Conservation (phyloP, 208 protist genomes). For the Acanthamoeba healyi region DNA sequence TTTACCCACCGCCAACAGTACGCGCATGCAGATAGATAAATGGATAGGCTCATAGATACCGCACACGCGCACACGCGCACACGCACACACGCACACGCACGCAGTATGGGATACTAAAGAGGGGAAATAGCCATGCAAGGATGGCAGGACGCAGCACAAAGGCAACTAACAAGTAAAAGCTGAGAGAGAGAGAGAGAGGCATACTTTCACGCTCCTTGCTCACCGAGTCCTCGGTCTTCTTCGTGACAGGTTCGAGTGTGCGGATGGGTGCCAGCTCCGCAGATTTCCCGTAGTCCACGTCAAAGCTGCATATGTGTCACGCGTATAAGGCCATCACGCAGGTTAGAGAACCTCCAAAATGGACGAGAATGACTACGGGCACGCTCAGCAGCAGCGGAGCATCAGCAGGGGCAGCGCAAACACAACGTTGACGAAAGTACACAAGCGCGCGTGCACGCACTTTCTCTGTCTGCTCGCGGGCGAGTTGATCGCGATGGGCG, state of each 20-base stretch:
- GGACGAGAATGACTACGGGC: no score
- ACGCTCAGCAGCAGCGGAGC: no score
- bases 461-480: background rate
- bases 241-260: background rate
- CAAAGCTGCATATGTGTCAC: background rate
- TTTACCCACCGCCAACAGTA: background rate
- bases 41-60: no score
- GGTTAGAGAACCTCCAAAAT: no score
- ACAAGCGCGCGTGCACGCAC: background rate
- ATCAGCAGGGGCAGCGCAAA: background rate
- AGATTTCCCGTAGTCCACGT: slow-evolving; percentile 2
- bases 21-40: slow-evolving; percentile 1
- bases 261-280: background rate
- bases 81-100: no score
- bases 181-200: background rate
- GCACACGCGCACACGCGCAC: no score
- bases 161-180: no score
- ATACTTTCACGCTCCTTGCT: background rate
- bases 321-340: no score
- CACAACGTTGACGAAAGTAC: background rate
- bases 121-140: no score
- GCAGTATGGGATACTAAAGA: no score
- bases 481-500: slow-evolving; percentile 26
- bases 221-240: background rate
- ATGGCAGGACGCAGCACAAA: no score